phyloP scores from a whole-genome alignment of 2,329 filamentous ascomycete genomes.

The Alternaria sp. region DNA sequence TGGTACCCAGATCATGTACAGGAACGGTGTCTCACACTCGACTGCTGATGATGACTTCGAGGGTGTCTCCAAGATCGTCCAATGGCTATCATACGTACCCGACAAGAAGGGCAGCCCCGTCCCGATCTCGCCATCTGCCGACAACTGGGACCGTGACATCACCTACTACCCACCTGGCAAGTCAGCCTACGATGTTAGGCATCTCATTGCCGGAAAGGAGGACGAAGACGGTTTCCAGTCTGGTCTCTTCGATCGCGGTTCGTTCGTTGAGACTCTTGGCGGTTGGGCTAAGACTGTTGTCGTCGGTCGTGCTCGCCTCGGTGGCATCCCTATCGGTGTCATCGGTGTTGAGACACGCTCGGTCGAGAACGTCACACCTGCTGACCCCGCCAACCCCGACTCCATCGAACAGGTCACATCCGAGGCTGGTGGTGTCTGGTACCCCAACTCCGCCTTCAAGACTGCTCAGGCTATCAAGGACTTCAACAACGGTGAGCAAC shows the following conservation, averaged over 20 bases:
- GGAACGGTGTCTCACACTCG: constrained; percentile 99
- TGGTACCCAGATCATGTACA: constrained; percentile 99
- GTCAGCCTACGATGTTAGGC: constrained; percentile 89
- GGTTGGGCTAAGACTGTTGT: constrained; percentile 98
- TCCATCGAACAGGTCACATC: constrained; percentile 94
- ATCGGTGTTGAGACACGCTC: constrained; percentile 96
- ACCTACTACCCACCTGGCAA: constrained; percentile 80
- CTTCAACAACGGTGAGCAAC: constrained; percentile 98
- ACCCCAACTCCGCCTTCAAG: constrained; percentile 99
- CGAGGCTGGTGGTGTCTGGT: constrained; percentile 99
- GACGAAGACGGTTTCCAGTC: constrained; percentile 85
- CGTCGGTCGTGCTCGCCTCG: constrained; percentile 92
- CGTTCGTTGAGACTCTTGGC: constrained; percentile 94
- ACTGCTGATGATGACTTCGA: constrained; percentile 97
- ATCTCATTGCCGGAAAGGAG: constrained; percentile 88
- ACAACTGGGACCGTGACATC: constrained; percentile 92
- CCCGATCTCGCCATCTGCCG: constrained; percentile 84
- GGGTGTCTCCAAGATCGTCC: constrained; percentile 95
- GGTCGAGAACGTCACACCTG: constrained; percentile 95
- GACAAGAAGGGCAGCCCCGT: constrained; percentile 93
- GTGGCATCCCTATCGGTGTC: constrained; percentile 97
- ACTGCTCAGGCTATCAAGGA: constrained; percentile 98
- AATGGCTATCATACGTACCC: constrained; percentile 97
- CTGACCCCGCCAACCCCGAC: constrained; percentile 96
- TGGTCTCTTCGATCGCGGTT: constrained; percentile 95